Evolutionary conservation across 768 basidiomycete species (phyloP).

Genomic region (Coprinopsis marcescibilis): DNA sequence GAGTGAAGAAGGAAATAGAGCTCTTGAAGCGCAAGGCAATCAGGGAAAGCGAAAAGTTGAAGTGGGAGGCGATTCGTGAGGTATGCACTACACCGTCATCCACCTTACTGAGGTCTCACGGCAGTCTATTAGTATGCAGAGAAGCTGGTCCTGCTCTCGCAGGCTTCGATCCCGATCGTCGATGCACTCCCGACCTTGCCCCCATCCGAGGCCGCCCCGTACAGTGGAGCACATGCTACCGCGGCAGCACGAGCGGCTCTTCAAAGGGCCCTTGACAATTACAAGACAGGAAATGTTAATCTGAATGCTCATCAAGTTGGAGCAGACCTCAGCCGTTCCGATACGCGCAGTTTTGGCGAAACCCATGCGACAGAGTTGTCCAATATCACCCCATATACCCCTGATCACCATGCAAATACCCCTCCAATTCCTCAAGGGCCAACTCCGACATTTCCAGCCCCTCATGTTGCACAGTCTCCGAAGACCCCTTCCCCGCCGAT

Average conservation of each 20-base stretch:
- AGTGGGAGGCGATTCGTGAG: slow-evolving; percentile 82
- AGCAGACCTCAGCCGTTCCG: slow-evolving; percentile 60
- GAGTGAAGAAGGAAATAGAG: slow-evolving; percentile 64
- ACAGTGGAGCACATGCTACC: slow-evolving; percentile 56
- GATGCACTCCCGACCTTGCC: slow-evolving; percentile 63
- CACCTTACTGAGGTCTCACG: not conserved
- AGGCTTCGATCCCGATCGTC: slow-evolving; percentile 62
- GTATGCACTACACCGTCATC: slow-evolving; percentile 28
- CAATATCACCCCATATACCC: slow-evolving; percentile 36
- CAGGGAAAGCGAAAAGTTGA: slow-evolving; percentile 65
- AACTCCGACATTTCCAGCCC: slow-evolving; percentile 17
- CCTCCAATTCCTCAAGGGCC: slow-evolving; percentile 13
- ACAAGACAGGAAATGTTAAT: slow-evolving; percentile 59
- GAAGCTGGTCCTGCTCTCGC: slow-evolving; percentile 68
- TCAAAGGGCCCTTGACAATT: slow-evolving; percentile 74
- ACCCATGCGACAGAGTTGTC: slow-evolving; percentile 74
- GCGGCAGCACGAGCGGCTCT: slow-evolving; percentile 68
- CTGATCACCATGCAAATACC: slow-evolving; percentile 14
- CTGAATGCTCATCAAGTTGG: slow-evolving; percentile 43
- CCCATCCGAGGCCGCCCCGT: slow-evolving; percentile 49
- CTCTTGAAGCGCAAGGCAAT: slow-evolving; percentile 72
- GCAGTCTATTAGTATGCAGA: slow-evolving; percentile 61
- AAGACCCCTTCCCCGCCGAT: slow-evolving; percentile 23
- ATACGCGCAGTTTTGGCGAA: slow-evolving; percentile 80
- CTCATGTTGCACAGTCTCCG: slow-evolving; percentile 7